Evolutionary conservation across 2,329 filamentous ascomycete species (phyloP).

Genomic region (Metarhizium robertsii): DNA sequence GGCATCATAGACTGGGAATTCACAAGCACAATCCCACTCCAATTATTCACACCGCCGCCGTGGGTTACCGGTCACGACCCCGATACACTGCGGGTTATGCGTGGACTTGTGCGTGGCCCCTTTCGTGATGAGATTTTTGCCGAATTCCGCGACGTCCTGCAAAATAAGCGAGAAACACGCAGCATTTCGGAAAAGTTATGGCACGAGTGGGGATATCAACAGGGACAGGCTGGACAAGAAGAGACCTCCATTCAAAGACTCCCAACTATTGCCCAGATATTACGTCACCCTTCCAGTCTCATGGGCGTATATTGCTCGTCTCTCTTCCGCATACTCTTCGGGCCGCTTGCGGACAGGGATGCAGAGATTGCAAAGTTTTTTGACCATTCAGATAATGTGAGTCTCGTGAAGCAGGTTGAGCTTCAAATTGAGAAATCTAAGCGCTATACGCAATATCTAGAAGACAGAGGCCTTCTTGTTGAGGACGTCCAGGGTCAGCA

Average conservation of each 20-base stretch:
- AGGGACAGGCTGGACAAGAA: not conserved
- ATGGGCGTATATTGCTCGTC: not conserved
- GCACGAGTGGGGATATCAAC: not conserved
- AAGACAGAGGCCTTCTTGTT: conserved; percentile 5
- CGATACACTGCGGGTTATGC: not conserved
- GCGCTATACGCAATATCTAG: conserved; percentile 9
- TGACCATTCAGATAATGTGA: not conserved
- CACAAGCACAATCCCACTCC: conserved; percentile 6
- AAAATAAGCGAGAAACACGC: not conserved
- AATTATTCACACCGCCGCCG: conserved; percentile 10
- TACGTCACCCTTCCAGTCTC: not conserved
- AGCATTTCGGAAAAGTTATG: not conserved
- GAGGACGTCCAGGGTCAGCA: not conserved
- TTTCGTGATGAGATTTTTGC: not conserved
- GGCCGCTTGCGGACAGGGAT: not conserved
- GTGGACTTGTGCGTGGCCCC: not conserved
- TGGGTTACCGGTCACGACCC: conserved; percentile 10
- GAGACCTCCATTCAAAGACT: not conserved
- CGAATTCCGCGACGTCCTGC: not conserved
- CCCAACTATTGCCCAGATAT: not conserved
- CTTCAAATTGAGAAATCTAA: conserved; percentile 6
- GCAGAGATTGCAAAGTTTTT: not conserved
- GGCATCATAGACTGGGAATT: conserved; percentile 19
- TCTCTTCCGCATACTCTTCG: not conserved
- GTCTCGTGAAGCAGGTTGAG: conserved; percentile 1